Evolutionary conservation across 805 yeast species (phyloP), one percentile per base, ranked within the genome.

Genomic region (Wickerhamomyces mucosus): DNA sequence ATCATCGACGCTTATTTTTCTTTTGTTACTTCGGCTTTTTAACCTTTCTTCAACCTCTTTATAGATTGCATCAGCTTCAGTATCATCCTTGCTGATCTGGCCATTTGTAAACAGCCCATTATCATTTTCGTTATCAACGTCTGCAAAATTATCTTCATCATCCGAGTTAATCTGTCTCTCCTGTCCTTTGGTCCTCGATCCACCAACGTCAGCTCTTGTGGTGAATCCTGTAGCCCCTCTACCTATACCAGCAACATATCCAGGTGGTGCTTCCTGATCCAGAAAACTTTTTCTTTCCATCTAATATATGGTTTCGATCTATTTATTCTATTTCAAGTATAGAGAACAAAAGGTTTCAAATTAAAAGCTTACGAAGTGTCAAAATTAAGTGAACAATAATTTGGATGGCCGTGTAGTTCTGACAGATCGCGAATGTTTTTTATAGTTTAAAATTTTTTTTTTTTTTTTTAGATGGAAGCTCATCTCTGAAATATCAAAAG

Each of bases 201-300:
- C 59, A 1, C 84, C 84, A 12, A 80, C 53, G 39, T 80, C 94
- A 1, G 92, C 84, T 36, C 85, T 69, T 0, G 95, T 85, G 0
- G 88, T 75, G 55, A 92, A 88, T 5, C 96, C 97, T 2, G 83
- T 72, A 2, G 96, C 97, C 18, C 98, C 98, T 50, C 98, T 65
- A 0, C 96, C 97, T 7, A 86, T 57, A 17, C 98, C 98, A 4
- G 97, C 80, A 25, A 86, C 70, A 50, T 89, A 89, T 6, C 94
- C 94, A 2, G 79, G 71, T 0, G 98, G 98, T 1, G 97, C 79
- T 38, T 75, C 75, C 58, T 81, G 84, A 48, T 80, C 85, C 29
- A 89, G 61, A 55, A 92, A 92, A 5, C 73, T 60, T 38, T 23
- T 23, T 23, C 26, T 23, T 23, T 23, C 26, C 26, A 23, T 23